A percentile compares a stretch with the other conserved stretches of the same genome.
These are phyloP conservation scores for Pelargonium myrrhifolium DNA, from an alignment of 441 rosid species.

Conservation along the genomic window DNA sequence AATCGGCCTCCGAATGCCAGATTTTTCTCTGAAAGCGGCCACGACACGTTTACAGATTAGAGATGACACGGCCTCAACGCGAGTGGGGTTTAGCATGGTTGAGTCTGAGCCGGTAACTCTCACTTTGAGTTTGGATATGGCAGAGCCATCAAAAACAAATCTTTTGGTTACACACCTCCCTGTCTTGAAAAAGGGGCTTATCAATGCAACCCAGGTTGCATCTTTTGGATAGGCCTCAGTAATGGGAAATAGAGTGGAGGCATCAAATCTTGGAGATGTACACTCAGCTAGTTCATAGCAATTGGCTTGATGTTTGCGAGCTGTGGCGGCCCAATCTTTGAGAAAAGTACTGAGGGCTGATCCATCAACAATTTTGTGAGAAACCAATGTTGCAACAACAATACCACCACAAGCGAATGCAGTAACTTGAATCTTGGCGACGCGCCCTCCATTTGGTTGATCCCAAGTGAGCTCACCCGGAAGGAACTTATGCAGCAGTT, in stretches of 20 bases:
- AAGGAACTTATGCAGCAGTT: constrained; percentile 19
- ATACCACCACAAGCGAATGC: constrained; percentile 21
- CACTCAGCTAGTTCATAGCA: too few relatives aligned
- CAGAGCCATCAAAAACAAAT: constrained; percentile 1
- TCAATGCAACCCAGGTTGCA: neutral
- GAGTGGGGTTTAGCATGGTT: too few relatives aligned
- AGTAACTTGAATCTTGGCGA: constrained; percentile 20
- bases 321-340: neutral
- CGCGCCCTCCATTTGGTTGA: constrained; percentile 3
- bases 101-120: too few relatives aligned
- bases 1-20: constrained; percentile 14
- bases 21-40: neutral
- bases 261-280: constrained; percentile 8
- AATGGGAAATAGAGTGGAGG: constrained; percentile 10
- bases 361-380: constrained; percentile 18
- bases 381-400: constrained; percentile 3
- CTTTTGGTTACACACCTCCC: constrained; percentile 2
- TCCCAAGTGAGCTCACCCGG: too few relatives aligned
- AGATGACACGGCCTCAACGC: constrained; percentile 15
- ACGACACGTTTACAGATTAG: neutral
- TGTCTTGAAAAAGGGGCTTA: constrained; percentile 13
- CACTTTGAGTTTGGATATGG: constrained; percentile 10
- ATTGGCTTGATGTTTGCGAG: neutral
- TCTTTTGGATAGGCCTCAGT: neutral
- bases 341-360: too few relatives aligned